Percentiles rank a stretch among this genome's conserved stretches.
Conservation (phyloP, 305 asterid species). For the Fraxinus baroniana region DNA sequence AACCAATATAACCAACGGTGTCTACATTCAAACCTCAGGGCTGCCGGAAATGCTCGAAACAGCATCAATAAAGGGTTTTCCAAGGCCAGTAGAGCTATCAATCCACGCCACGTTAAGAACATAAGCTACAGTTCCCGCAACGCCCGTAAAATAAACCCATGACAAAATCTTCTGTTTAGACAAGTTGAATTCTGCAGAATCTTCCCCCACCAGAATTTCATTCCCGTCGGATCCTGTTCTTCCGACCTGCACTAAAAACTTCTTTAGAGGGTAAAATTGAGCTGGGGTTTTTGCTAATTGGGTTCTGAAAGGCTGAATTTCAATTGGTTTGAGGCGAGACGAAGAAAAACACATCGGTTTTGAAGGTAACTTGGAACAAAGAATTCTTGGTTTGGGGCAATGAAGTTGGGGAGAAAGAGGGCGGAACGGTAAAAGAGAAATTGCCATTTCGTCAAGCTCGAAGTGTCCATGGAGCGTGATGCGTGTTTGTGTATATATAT, state of each 20-base stretch:
- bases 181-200: conserved; percentile 68
- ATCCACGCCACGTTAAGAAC: conserved; percentile 69
- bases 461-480: background rate
- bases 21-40: conserved; percentile 59
- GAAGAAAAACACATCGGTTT: conserved; percentile 8
- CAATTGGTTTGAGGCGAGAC: conserved; percentile 17
- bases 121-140: conserved; percentile 68
- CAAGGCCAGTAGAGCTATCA: conserved; percentile 77
- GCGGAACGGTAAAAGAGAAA: conserved; percentile 35
- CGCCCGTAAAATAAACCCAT: conserved; percentile 62
- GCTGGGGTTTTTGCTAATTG: conserved; percentile 14
- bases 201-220: conserved; percentile 68
- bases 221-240: conserved; percentile 36
- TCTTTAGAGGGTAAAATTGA: conserved; percentile 10
- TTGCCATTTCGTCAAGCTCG: conserved; percentile 28
- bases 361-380: background rate
- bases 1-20: background rate
- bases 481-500: background rate
- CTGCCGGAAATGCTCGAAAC: conserved; percentile 62
- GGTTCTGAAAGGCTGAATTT: conserved; percentile 9
- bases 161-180: conserved; percentile 74
- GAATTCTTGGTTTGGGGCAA: conserved; percentile 34
- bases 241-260: conserved; percentile 32
- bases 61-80: conserved; percentile 61
- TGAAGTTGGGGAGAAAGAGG: conserved; percentile 32